A percentile compares a stretch with the other conserved stretches of the same genome.
Evolutionary conservation across 1,284 basidiomycete species (phyloP).

Genomic region (Ceraceosorus bombacis): DNA sequence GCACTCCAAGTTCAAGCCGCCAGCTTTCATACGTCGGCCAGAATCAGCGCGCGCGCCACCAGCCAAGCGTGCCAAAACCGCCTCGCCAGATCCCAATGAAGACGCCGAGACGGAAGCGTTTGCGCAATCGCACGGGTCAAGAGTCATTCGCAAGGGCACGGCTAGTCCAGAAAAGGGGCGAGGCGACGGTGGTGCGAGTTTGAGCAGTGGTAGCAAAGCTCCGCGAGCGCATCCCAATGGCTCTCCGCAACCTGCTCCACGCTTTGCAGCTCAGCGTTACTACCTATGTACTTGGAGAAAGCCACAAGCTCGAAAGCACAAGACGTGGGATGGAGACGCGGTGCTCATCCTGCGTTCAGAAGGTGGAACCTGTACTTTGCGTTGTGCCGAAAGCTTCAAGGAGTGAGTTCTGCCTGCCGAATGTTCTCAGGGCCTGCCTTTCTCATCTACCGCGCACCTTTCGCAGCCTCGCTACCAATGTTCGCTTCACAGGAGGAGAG

Average conservation of each 20-base stretch:
- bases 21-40: slow-evolving; percentile 1
- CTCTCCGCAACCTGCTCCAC: not conserved
- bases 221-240: not conserved
- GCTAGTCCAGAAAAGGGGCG: not conserved
- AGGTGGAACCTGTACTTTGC: slow-evolving; percentile 26
- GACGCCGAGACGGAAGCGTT: not conserved
- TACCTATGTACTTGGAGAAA: slow-evolving; percentile 54
- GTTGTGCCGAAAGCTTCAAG: slow-evolving; percentile 31
- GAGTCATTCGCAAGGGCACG: not conserved
- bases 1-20: slow-evolving; percentile 11
- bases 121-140: not conserved
- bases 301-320: slow-evolving; percentile 69
- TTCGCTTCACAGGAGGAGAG: slow-evolving; percentile 17
- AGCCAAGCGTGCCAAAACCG: not conserved
- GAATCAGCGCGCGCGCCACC: not conserved
- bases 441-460: not conserved
- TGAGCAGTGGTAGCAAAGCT: slow-evolving; percentile 16
- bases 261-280: slow-evolving; percentile 21
- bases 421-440: not conserved
- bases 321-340: slow-evolving; percentile 69
- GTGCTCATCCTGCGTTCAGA: slow-evolving; percentile 35
- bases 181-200: slow-evolving; percentile 12
- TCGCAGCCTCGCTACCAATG: slow-evolving; percentile 2
- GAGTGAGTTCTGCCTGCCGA: slow-evolving; percentile 14
- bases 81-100: not conserved